Percentiles rank a stretch among this genome's conserved stretches.
Evolutionary conservation across 176 grass and related monocot genomes (phyloP).

Genomic region (Chloris gayana): DNA sequence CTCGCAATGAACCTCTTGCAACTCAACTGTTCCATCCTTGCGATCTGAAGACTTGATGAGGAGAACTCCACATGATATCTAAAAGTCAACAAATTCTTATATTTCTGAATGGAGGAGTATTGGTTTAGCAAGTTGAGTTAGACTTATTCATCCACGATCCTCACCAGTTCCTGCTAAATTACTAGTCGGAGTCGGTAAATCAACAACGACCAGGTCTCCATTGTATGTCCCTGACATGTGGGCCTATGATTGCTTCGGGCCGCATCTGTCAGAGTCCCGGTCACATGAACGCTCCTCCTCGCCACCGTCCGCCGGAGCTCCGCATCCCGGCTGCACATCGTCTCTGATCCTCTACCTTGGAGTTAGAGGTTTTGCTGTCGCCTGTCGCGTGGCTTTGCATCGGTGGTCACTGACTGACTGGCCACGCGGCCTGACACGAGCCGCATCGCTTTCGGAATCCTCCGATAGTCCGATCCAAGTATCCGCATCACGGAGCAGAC

Average conservation of each 20-base stretch:
- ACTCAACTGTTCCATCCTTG: too few relatives aligned
- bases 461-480: background rate
- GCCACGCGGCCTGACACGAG: background rate
- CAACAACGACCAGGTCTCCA: background rate
- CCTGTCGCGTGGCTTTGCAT: background rate
- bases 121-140: too few relatives aligned
- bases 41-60: too few relatives aligned
- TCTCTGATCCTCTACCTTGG: background rate
- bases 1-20: too few relatives aligned
- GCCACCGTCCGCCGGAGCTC: conserved; percentile 28
- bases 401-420: background rate
- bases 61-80: too few relatives aligned
- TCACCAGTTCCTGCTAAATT: too few relatives aligned
- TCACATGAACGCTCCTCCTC: background rate
- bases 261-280: background rate
- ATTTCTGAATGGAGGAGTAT: too few relatives aligned
- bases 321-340: background rate
- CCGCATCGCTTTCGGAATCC: background rate
- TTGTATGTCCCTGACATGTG: background rate
- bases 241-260: too few relatives aligned
- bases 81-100: too few relatives aligned
- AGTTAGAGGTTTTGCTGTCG: background rate
- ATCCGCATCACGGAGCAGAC: conserved; percentile 28
- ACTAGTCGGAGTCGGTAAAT: too few relatives aligned
- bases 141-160: too few relatives aligned